A percentile compares a stretch with the other conserved stretches of the same genome.
phyloP scores from a whole-genome alignment of 306 rosid genomes.

The Rosa persica region DNA sequence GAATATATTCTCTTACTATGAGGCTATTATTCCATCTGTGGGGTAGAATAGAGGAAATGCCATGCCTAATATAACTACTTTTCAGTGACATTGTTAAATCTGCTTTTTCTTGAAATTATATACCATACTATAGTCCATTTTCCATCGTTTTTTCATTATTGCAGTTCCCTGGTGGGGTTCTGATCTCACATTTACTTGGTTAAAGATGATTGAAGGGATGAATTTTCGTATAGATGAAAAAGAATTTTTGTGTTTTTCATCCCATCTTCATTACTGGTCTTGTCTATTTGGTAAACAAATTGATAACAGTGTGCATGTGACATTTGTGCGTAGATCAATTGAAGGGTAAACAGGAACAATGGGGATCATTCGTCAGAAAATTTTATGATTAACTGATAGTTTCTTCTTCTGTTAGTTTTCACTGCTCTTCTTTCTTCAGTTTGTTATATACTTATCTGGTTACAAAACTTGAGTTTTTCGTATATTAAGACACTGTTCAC shows the following conservation, averaged over 20 bases:
- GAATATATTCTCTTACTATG: neutral
- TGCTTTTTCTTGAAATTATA: neutral
- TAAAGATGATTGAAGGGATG: neutral
- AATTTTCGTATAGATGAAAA: neutral
- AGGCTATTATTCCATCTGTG: neutral
- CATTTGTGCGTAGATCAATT: neutral
- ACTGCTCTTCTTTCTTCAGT: neutral
- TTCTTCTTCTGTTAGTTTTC: slow-evolving; percentile 9
- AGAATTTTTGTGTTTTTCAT: neutral
- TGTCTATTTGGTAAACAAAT: neutral
- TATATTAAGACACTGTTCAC: neutral
- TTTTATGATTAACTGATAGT: neutral
- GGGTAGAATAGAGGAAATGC: slow-evolving; percentile 1
- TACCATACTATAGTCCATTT: neutral
- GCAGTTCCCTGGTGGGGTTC: slow-evolving; percentile 11
- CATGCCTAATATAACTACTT: neutral
- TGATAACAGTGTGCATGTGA: neutral
- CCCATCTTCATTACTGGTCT: slow-evolving; percentile 5
- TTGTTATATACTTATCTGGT: neutral
- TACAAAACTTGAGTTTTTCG: slow-evolving; percentile 10
- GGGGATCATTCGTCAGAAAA: too few relatives aligned
- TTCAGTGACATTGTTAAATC: neutral
- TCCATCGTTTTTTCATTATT: slow-evolving; percentile 1
- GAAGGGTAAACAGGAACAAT: too few relatives aligned
- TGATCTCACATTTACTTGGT: slow-evolving; percentile 3